Base-by-base conservation (phyloP, 345 rosid genomes). In the Cardiospermum halicacabum region DNA sequence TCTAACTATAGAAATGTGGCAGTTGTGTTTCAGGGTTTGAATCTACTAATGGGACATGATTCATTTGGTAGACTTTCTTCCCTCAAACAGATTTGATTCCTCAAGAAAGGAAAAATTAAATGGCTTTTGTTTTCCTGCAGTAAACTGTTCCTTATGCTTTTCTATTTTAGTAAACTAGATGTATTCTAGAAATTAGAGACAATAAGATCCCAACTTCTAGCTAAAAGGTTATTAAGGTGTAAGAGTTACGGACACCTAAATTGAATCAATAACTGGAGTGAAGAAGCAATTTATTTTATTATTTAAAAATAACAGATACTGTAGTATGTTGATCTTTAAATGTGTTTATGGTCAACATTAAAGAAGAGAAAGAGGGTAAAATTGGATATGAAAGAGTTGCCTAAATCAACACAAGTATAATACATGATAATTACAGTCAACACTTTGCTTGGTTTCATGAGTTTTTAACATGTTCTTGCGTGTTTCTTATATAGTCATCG, bases 401-500 rank as follows among this genome's bases (percentile, higher is more conserved):
- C 16, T 21, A 22, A 15, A n/a, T 3, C 26, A 21, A 42, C 22
- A 7, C 25, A 13, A 37, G 21, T 37, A 58, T 13, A 24, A 7
- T 5, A 55, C 39, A 28, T n/a, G 36, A 7, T 42, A 37, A 58
- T 25, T 39, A 5, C 24, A 39, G 15, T 58, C 53, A 42, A 16
- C 25, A 25, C 36, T 25, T 26, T 2, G 24, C 56, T 21, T 30
- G 37, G 54, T 47, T 53, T 34, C 11, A 32, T 47, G 21, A 56
- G 49, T 42, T 2, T n/a, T 34, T 27, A 32, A 4, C 27, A 28
- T 5, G 50, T 31, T 18, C 47, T 32, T 48, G n/a, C n/a, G n/a
- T 58, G 30, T 57, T 53, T 32, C 32, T 57, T 57, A n/a, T n/a
- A 21, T 18, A n/a, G n/a, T n/a, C n/a, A n/a, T n/a, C n/a, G n/a